phyloP scores from a whole-genome alignment of 768 basidiomycete genomes.

The Xanthoconium stramineum region DNA sequence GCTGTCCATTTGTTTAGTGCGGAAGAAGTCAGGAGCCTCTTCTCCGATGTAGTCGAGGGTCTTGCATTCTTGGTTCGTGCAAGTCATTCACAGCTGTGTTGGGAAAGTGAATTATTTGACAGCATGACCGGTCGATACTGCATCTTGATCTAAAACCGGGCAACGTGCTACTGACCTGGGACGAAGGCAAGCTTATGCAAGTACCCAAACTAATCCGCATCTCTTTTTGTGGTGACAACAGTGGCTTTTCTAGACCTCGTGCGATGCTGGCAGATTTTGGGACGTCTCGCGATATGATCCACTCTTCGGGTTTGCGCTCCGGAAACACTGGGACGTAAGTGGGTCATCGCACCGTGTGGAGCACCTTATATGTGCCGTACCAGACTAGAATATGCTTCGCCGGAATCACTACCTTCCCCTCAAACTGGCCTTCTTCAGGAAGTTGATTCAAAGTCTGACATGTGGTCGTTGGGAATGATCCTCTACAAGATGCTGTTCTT shows the following conservation, averaged over 20 bases:
- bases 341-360: not conserved
- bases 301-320: constrained; percentile 61
- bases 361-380: not conserved
- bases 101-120: constrained; percentile 5
- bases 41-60: constrained; percentile 83
- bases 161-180: constrained; percentile 90
- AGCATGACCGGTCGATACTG: constrained; percentile 83
- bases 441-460: constrained; percentile 86
- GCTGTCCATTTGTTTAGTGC: constrained; percentile 83
- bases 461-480: constrained; percentile 98
- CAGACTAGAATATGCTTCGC: constrained; percentile 84
- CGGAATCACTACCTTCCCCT: constrained; percentile 77
- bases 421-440: constrained; percentile 62
- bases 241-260: constrained; percentile 56
- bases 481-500: constrained; percentile 93
- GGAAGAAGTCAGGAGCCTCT: constrained; percentile 78
- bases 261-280: constrained; percentile 97
- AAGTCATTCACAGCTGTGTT: not conserved
- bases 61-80: constrained; percentile 75
- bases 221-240: not conserved
- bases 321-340: constrained; percentile 95
- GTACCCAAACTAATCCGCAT: constrained; percentile 19
- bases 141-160: constrained; percentile 95
- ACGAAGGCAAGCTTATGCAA: constrained; percentile 79
- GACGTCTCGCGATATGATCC: constrained; percentile 87